phyloP scores from a whole-genome alignment of 2,329 filamentous ascomycete species.

The Blastomyces gilchristii region DNA sequence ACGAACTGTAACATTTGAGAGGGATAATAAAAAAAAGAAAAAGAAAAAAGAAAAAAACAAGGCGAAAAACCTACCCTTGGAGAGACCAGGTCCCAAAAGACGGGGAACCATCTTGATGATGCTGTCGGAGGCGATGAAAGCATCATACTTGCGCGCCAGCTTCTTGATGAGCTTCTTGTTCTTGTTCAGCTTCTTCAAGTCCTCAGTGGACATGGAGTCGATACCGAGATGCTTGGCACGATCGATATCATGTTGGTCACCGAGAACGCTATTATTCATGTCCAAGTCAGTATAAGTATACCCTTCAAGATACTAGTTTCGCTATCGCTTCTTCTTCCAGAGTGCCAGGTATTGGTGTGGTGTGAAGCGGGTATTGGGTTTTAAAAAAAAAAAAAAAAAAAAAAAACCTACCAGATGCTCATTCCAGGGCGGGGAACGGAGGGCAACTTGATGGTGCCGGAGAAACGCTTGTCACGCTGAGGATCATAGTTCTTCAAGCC shows the following conservation, averaged over 20 bases:
- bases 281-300: slow-evolving; percentile 13
- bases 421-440: slow-evolving; percentile 84
- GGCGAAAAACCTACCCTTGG: slow-evolving; percentile 60
- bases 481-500: slow-evolving; percentile 98
- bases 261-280: slow-evolving; percentile 52
- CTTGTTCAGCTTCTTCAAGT: slow-evolving; percentile 99
- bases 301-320: slow-evolving; percentile 7
- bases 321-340: background rate
- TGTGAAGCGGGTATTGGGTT: background rate
- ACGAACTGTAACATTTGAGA: too few relatives aligned
- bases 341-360: background rate
- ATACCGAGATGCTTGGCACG: slow-evolving; percentile 98
- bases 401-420: slow-evolving; percentile 59
- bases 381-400: too few relatives aligned
- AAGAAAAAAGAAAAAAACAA: background rate
- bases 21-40: background rate
- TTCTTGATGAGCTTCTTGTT: slow-evolving; percentile 99
- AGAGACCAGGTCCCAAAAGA: slow-evolving; percentile 97
- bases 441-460: slow-evolving; percentile 92
- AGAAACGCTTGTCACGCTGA: slow-evolving; percentile 99
- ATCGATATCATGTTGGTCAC: slow-evolving; percentile 98
- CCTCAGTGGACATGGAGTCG: slow-evolving; percentile 95
- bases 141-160: slow-evolving; percentile 99
- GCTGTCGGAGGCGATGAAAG: slow-evolving; percentile 92
- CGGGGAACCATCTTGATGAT: slow-evolving; percentile 99